These are phyloP conservation scores for Gossypium sturtianum DNA, from an alignment of 345 rosid genomes.

Conservation along the genomic window DNA sequence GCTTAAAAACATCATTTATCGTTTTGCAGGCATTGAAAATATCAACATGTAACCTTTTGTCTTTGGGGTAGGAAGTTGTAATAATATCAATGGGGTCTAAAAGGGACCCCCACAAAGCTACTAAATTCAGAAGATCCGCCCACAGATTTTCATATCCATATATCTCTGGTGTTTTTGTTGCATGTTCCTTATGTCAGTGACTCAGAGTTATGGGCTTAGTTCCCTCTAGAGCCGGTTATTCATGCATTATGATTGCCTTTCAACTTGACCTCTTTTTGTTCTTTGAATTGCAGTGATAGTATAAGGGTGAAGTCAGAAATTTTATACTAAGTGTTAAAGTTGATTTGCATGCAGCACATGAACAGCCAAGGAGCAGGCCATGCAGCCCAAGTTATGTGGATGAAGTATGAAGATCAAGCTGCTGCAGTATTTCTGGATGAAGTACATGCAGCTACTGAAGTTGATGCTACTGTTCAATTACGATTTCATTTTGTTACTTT, in stretches of 20 bases:
- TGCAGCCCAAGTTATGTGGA: too few species aligned
- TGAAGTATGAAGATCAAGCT: too few species aligned
- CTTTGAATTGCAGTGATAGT: neutral
- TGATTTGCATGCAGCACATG: too few species aligned
- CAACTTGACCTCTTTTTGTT: neutral
- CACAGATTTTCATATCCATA: neutral
- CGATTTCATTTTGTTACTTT: too few species aligned
- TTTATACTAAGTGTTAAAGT: too few species aligned
- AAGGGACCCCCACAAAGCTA: neutral
- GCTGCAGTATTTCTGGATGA: too few species aligned
- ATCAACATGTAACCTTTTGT: neutral
- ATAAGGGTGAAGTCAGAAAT: too few species aligned
- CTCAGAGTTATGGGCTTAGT: neutral
- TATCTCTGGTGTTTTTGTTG: neutral
- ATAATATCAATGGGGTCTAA: neutral
- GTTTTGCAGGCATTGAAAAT: neutral
- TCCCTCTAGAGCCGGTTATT: neutral
- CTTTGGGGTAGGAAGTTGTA: neutral
- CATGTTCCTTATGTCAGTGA: neutral
- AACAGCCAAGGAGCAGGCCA: too few species aligned
- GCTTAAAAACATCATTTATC: neutral
- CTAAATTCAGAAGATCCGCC: neutral
- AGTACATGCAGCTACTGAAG: too few species aligned
- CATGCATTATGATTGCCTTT: neutral
- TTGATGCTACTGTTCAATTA: too few species aligned